Evolutionary conservation across 441 rosid genomes (phyloP).

Genomic region (Rhodomyrtus psidioides): DNA sequence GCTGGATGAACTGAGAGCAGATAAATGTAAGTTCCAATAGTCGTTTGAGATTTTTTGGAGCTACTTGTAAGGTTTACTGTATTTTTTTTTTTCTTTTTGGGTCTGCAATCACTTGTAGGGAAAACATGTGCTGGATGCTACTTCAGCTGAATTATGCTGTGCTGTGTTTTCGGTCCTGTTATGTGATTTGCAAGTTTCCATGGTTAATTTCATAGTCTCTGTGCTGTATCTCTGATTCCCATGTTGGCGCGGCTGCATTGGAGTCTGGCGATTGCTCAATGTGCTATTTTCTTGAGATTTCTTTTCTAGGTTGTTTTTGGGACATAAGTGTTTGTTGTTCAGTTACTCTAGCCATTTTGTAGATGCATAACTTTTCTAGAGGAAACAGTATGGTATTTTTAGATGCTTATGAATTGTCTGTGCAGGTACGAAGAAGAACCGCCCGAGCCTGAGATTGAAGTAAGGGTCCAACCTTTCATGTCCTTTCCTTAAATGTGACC

Average conservation of each 20-base stretch:
- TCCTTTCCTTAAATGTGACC: neutral
- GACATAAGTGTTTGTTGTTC: neutral
- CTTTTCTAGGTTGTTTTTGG: neutral
- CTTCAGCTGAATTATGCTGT: neutral
- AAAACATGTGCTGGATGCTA: neutral
- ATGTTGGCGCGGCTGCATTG: rapidly evolving
- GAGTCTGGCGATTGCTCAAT: neutral
- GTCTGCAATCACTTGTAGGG: neutral
- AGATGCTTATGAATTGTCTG: neutral
- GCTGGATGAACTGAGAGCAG: neutral
- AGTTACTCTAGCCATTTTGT: neutral
- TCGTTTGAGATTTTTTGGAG: neutral
- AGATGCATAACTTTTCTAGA: neutral
- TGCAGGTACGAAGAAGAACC: conserved; percentile 92
- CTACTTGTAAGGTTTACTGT: neutral
- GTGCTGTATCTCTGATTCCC: neutral
- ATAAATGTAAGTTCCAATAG: neutral
- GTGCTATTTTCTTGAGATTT: neutral
- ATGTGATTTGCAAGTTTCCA: neutral
- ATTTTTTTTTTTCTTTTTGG: neutral
- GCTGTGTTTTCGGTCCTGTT: neutral
- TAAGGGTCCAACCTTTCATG: conserved; percentile 6
- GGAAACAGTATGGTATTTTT: neutral
- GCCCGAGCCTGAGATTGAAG: conserved; percentile 81
- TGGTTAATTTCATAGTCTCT: neutral